Evolutionary conservation across 345 rosid genomes (phyloP).

Genomic region (Noccaea caerulescens): DNA sequence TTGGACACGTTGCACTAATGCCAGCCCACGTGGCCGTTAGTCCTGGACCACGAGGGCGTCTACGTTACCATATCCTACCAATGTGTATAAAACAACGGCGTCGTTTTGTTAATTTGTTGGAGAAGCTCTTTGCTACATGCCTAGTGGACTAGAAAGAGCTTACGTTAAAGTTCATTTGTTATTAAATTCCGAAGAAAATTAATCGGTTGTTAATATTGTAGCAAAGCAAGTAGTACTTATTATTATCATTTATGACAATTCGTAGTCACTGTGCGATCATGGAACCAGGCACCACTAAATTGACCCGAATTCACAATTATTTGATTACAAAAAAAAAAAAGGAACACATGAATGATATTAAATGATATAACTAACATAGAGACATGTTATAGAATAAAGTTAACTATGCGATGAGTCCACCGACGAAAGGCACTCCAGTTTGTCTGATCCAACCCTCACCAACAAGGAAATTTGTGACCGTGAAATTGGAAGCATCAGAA

Average conservation of each 20-base stretch:
- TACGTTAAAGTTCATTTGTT: constrained; percentile 20
- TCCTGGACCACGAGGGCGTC: neutral
- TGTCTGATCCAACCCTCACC: constrained; percentile 72
- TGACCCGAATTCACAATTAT: constrained; percentile 21
- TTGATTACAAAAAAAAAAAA: constrained; percentile 16
- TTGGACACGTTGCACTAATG: constrained; percentile 1
- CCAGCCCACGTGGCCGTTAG: constrained; percentile 17
- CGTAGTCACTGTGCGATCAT: constrained; percentile 5
- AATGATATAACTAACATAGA: neutral
- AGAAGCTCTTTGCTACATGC: neutral
- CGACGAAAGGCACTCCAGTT: constrained; percentile 64
- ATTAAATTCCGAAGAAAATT: neutral
- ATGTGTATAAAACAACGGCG: neutral
- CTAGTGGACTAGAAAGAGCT: neutral
- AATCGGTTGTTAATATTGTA: neutral
- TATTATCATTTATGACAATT: neutral
- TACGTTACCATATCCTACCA: neutral
- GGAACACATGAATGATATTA: constrained; percentile 27
- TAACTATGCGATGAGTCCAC: constrained; percentile 43
- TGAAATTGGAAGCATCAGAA: constrained; percentile 72
- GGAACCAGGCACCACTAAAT: constrained; percentile 27
- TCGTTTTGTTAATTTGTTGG: neutral
- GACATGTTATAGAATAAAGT: constrained; percentile 5
- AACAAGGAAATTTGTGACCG: constrained; percentile 58
- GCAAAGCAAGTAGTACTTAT: neutral